A percentile compares a stretch with the other conserved stretches of the same genome.
Conservation (phyloP, 371 early-diverging fungal species). For the Paramicrosporidium saccamoebae region DNA sequence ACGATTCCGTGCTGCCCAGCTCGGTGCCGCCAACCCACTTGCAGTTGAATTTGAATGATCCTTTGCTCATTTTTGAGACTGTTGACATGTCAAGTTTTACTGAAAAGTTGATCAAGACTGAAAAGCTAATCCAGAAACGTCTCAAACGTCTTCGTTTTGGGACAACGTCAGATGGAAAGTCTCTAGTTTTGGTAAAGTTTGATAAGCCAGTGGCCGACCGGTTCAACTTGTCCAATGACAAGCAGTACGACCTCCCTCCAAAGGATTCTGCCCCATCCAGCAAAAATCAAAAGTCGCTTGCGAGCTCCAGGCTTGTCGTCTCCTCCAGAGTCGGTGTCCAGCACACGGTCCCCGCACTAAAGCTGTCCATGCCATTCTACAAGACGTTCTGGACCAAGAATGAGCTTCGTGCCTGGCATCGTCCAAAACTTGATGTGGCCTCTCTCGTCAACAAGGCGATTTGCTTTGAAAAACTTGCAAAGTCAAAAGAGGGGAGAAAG, state of each 20-base stretch:
- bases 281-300: slow-evolving; percentile 32
- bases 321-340: slow-evolving; percentile 53
- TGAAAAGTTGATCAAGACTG: not conserved
- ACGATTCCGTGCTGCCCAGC: slow-evolving; percentile 4
- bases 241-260: slow-evolving; percentile 43
- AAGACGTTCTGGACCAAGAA: slow-evolving; percentile 50
- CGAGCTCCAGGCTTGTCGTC: slow-evolving; percentile 63
- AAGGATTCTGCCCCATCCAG: no score
- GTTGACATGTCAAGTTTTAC: not conserved
- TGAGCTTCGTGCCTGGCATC: slow-evolving; percentile 77
- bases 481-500: slow-evolving; percentile 21
- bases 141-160: no score
- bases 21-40: slow-evolving; percentile 11
- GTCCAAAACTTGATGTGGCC: slow-evolving; percentile 45
- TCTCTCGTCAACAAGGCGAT: slow-evolving; percentile 16
- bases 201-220: slow-evolving; percentile 27
- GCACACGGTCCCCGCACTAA: slow-evolving; percentile 74
- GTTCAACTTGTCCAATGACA: slow-evolving; percentile 86
- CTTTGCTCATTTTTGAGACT: slow-evolving; percentile 26
- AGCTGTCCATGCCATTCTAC: slow-evolving; percentile 50
- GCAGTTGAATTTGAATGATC: slow-evolving; percentile 29
- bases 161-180: no score
- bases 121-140: not conserved
- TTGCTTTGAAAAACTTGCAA: slow-evolving; percentile 23
- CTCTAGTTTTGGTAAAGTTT: no score